Evolutionary conservation across 1,284 basidiomycete genomes (phyloP), one percentile per base, ranked within the genome.

Genomic region (Austropuccinia psidii): DNA sequence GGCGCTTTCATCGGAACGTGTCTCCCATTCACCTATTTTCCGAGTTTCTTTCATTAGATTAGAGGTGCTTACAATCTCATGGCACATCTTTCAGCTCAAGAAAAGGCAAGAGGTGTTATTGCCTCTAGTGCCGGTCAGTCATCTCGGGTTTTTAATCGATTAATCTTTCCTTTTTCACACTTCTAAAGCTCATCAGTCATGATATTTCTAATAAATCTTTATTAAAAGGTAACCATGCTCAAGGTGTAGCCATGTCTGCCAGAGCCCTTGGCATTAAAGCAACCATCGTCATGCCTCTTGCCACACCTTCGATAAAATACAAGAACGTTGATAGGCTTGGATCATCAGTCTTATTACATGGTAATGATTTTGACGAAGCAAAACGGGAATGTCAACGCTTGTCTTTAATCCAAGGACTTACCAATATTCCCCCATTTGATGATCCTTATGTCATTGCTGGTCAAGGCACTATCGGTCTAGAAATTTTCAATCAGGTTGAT

Each of bases 51-150:
- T 39, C 29, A 15, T 2, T 60, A 70, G 81, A 93, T 96, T 72
- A 85, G 96, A 8, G 96, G 96, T 29, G 96, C 96, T 21, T 98
- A 96, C 85, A 99, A 99, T 82, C 91, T 98, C 81, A 99, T 99
- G 96, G 91, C 91, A 6, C 87, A 87, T 81, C 83, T 99, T 54
- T 85, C 85, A 11, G 87, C 90, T 29, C 91, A 93, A 74, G 93
- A 98, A 78, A 87, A 93, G 76, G 93, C 91, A 90, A 95, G 94
- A 82, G 96, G 96, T 75, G 96, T 99, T 77, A 86, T 98, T 74
- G 98, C 96, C 49, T 99, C 95, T 81, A 95, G 91, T 79, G 96
- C 94, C 74, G 93, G 93, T 94, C 82, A 87, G 90, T 88, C 82
- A 84, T 19, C 31, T 49, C 41, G 11, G 41, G 11, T n/a, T 45